Base-by-base conservation (phyloP, 78 protist genomes). In the Cyanophora paradoxa region DNA sequence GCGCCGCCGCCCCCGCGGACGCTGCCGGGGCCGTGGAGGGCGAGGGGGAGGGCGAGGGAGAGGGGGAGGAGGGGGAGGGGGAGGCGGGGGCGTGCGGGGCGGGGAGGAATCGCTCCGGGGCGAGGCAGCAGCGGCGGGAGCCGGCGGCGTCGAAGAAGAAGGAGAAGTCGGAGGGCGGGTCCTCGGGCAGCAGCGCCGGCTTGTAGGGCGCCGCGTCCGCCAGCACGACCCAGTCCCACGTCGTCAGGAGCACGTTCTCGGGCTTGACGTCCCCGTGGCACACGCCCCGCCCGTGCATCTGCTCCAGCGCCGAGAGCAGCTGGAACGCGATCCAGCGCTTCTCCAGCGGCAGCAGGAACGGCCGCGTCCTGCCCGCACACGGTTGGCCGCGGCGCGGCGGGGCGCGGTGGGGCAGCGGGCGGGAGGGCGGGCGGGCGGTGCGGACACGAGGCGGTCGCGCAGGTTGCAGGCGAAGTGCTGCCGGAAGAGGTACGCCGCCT, bases 161-260 rank as follows among this genome's bases (percentile, higher is more conserved):
- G 7, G 90, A 78, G 58, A 88, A 92, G 64, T 89, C 91, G 2
- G 90, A 83, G 0, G 97, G 95, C 65, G 92, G 83, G 86, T 94
- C 85, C 68, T 76, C 46, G 3, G 54, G 78, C 6, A 88, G 80
- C 46, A 76, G 48, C 0, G 86, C 61, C 1, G 91, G 93, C 64
- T 89, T 66, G 62, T 39, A 40, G 39, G 34, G 22, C 10, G 52
- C 13, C 0, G 30, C 22, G 62, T 89, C 92, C 1, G 89, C 0
- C 10, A 91, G 69, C 56, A 46, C 75, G 34, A 82, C 82, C 97
- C 90, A 87, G 54, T 75, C 50, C 71, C 81, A 80, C 22, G 87
- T 79, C 11, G 94, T 89, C 30, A 87, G 30, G 78, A 93, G 61
- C 28, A 91, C 80, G 70, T 92, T 92, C 67, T 88, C 87, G 8